Base-by-base conservation (phyloP, 2,329 filamentous ascomycete species). In the Botryotinia globosa region DNA sequence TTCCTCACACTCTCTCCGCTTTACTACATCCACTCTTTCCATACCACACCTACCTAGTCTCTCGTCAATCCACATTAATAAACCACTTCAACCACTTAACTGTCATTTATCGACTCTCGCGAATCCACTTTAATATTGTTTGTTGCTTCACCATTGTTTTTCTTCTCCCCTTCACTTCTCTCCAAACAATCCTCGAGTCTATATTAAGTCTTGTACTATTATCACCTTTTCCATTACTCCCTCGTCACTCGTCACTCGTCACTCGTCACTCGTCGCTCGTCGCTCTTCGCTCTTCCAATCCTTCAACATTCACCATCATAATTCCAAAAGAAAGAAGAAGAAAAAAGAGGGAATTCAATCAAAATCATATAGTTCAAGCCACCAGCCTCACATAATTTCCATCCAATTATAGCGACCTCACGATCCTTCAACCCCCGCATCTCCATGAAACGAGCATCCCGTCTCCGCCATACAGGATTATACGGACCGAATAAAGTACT, bases 401-500 rank as follows among this genome's bases (percentile, higher is more conserved):
- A 62, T 45, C 58, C 45, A 54, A 39, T 69, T 59, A 25, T 10
- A 65, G 34, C 67, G 25, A 39, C 18, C 22, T 29, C 66, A n/a
- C 44, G 10, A 56, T 39, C 45, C 61, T 69, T 34, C 37, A 69
- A 44, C 37, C 69, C 69, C 69, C 69, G 69, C 70, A 67, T 72
- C 54, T 68, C 63, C 70, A 67, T 67, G 70, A 72, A 72, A 72
- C 68, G 70, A 72, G 44, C 37, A 44, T 72, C 62, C 70, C 51
- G 70, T 68, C 70, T 72, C 70, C 70, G 70, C 70, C 70, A 72
- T 68, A 68, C 29, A 39, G 62, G 48, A 72, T 45, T 51, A 72
- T 72, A 72, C 70, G 70, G 70, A 67, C 70, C 70, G 70, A 72
- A 72, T 68, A 70, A 72, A 48, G 37, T 56, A 67, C 63, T 59